Evolutionary conservation across 78 protist species (phyloP).

Genomic region (Dictyostelium firmibasis): DNA sequence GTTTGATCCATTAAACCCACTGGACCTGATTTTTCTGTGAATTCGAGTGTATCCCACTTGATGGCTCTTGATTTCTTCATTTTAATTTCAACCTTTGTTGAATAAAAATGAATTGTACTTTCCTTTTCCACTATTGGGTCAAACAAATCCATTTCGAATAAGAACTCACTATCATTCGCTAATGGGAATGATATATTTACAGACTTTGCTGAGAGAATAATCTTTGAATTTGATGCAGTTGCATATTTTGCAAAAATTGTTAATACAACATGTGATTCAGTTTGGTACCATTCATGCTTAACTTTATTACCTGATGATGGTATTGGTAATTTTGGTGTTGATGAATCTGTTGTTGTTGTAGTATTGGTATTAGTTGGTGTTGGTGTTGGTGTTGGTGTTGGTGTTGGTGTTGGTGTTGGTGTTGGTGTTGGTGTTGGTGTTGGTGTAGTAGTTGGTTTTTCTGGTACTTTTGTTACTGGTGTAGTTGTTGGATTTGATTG

Average conservation of each 20-base stretch:
- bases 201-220: conserved; percentile 28
- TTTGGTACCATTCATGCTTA: conserved; percentile 90
- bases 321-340: conserved; percentile 53
- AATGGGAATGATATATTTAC: conserved; percentile 50
- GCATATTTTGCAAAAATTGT: conserved; percentile 78
- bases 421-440: conserved; percentile 11
- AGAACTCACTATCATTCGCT: conserved; percentile 74
- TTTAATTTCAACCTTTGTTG: conserved; percentile 78
- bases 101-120: conserved; percentile 15
- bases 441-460: neutral
- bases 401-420: neutral
- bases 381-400: conserved; percentile 41
- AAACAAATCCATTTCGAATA: conserved; percentile 66
- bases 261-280: conserved; percentile 68
- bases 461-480: conserved; percentile 14
- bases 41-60: conserved; percentile 76
- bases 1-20: conserved; percentile 9
- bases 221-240: conserved; percentile 36
- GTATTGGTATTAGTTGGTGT: conserved; percentile 22
- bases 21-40: conserved; percentile 35
- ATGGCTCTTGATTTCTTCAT: conserved; percentile 65
- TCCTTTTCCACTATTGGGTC: conserved; percentile 45
- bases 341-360: conserved; percentile 47
- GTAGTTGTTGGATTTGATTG: conserved; percentile 11
- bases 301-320: conserved; percentile 69